Percentiles rank a stretch among this genome's conserved stretches.
phyloP scores from a whole-genome alignment of 306 rosid species.

The Cucurbita moschata region DNA sequence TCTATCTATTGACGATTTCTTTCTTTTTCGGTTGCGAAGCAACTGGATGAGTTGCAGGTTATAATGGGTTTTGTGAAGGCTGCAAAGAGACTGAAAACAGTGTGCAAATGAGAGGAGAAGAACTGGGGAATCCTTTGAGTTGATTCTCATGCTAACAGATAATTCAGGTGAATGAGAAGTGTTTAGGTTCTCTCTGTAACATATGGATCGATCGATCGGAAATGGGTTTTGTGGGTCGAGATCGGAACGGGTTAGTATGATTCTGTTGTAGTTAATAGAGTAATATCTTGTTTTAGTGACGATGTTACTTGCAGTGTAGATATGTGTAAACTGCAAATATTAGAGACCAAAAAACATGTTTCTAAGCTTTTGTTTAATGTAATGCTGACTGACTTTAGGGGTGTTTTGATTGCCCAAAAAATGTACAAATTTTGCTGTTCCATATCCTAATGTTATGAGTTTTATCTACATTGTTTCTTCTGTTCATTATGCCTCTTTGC shows the following conservation, averaged over 20 bases:
- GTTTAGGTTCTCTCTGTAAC: background rate
- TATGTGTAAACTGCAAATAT: slow-evolving; percentile 4
- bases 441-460: background rate
- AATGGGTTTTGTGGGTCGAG: background rate
- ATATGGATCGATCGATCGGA: background rate
- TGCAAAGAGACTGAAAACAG: slow-evolving; percentile 76
- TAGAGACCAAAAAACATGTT: background rate
- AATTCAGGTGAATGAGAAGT: background rate
- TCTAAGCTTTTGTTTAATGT: slow-evolving; percentile 3
- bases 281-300: slow-evolving; percentile 8
- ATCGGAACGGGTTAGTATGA: background rate
- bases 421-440: background rate
- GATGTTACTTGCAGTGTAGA: slow-evolving; percentile 8
- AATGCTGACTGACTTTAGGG: background rate
- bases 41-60: slow-evolving; percentile 97
- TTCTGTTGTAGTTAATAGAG: background rate
- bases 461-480: too few species aligned
- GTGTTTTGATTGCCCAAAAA: background rate
- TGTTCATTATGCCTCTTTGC: too few species aligned
- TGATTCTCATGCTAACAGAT: slow-evolving; percentile 1
- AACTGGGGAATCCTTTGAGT: background rate
- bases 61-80: slow-evolving; percentile 87
- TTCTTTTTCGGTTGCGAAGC: slow-evolving; percentile 27
- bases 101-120: slow-evolving; percentile 54
- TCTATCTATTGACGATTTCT: background rate